Evolutionary conservation across 176 grass and related monocot genomes (phyloP), one percentile per base, ranked within the genome.

Genomic region (Eleusine indica): DNA sequence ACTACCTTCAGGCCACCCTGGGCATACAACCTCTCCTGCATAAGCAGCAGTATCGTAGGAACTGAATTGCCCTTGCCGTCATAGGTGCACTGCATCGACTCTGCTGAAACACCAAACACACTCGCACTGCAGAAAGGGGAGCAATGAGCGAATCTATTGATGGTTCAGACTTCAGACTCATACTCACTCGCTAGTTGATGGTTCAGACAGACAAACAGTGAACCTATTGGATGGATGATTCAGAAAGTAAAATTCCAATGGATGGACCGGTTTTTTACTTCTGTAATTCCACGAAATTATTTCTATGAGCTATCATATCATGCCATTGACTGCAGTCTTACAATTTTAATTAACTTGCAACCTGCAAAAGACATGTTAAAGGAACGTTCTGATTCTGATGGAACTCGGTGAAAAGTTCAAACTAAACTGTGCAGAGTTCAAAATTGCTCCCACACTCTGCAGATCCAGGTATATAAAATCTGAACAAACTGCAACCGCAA

Each of bases 81-180:
- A 15, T 90, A 91, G 41, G 58, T 88, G 74, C 91, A 98, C 58
- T 98, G 96, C 96, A 98, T 98, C 7, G 91, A 98, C 86, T 98
- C 91, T 1, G 96, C 91, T 0, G 96, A 98, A 53, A 98, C 96
- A 66, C 96, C 93, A 22, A 98, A 98, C 11, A 98, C 93, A 30
- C 96, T 95, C 0, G 87, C 93, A 10, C 96, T 98, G 58, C 22
- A 77, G 29, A 37, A 37, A 9, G 10, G 41, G 67, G 7, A 4
- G 4, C 47, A 46, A 35, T 47, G n/a, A 82, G 28, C 19, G 32
- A 35, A 35, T 35, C 32, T 35, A 35, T 35, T 35, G 32, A 35
- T 35, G 32, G 32, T 35, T 35, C 32, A 35, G 32, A 35, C 32
- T 35, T 35, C 32, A 35, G 32, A 35, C 32, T 35, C 32, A 35